These are phyloP conservation scores for Mycena albidolilacea DNA, from an alignment of 768 basidiomycete species.

Conservation along the genomic window DNA sequence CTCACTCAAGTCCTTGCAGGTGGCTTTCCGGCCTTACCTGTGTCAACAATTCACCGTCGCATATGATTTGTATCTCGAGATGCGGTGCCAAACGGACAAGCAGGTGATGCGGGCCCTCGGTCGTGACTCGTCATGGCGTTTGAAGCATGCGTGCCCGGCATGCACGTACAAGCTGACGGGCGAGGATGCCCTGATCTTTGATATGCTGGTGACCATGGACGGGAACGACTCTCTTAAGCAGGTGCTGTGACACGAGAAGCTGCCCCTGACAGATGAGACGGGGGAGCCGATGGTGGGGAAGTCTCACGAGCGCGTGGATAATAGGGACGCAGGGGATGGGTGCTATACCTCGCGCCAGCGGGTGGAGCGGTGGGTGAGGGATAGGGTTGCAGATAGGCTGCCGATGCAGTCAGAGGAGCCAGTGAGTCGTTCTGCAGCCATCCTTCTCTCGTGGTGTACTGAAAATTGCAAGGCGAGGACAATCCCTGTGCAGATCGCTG, in stretches of 20 bases:
- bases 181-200: conserved; percentile 36
- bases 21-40: no score
- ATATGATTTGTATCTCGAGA: no score
- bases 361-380: conserved; percentile 33
- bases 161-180: conserved; percentile 41
- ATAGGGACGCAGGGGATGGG: conserved; percentile 14
- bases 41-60: no score
- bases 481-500: conserved; percentile 38
- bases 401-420: not conserved
- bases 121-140: conserved; percentile 31
- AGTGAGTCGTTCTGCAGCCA: not conserved
- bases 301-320: conserved; percentile 16
- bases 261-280: not conserved
- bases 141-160: conserved; percentile 47
- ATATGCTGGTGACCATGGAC: conserved; percentile 37
- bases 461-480: conserved; percentile 4
- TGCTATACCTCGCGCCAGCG: conserved; percentile 30
- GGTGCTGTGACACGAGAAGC: conserved; percentile 5
- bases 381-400: not conserved
- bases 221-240: conserved; percentile 34
- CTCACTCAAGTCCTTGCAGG: conserved; percentile 6
- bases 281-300: not conserved
- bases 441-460: no score
- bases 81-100: no score
- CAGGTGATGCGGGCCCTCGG: no score